phyloP scores from a whole-genome alignment of 805 yeast species.

The Wickerhamiella spandovensis region DNA sequence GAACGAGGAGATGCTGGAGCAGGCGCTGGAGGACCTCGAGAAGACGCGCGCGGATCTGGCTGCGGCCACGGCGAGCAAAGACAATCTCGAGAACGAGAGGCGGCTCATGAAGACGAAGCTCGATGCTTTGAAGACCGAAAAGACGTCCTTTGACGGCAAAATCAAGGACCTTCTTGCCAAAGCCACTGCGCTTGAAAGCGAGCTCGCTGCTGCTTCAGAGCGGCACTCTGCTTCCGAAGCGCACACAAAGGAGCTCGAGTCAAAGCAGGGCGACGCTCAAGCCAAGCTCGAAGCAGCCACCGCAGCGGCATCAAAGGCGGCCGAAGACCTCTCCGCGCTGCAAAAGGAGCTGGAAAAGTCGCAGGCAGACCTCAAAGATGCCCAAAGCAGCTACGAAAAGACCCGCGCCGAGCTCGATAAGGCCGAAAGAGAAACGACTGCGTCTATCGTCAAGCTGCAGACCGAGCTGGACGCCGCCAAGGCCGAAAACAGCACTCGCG shows the following conservation, averaged over 20 bases:
- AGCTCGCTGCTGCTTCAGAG: background rate
- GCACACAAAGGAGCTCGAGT: background rate
- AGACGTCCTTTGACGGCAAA: constrained; percentile 1
- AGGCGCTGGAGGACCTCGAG: constrained; percentile 6
- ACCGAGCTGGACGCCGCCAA: background rate
- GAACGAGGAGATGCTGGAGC: constrained; percentile 11
- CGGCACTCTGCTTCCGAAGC: background rate
- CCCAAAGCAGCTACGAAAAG: constrained; percentile 1
- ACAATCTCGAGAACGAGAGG: constrained; percentile 3
- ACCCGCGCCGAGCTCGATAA: background rate
- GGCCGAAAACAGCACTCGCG: constrained; percentile 1
- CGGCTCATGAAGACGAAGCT: constrained; percentile 6
- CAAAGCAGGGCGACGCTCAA: background rate
- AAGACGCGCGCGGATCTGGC: background rate
- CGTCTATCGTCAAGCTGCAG: constrained; percentile 1
- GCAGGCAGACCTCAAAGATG: background rate
- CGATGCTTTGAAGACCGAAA: background rate
- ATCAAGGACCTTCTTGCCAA: background rate
- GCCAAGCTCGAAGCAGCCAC: background rate
- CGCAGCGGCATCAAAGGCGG: background rate
- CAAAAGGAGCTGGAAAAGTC: background rate
- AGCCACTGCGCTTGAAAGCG: background rate
- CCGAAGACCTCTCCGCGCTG: constrained; percentile 3
- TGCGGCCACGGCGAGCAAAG: background rate
- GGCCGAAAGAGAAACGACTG: constrained; percentile 7